Conservation (phyloP, 495 filamentous ascomycete species). For the Filosporella fistucella region DNA sequence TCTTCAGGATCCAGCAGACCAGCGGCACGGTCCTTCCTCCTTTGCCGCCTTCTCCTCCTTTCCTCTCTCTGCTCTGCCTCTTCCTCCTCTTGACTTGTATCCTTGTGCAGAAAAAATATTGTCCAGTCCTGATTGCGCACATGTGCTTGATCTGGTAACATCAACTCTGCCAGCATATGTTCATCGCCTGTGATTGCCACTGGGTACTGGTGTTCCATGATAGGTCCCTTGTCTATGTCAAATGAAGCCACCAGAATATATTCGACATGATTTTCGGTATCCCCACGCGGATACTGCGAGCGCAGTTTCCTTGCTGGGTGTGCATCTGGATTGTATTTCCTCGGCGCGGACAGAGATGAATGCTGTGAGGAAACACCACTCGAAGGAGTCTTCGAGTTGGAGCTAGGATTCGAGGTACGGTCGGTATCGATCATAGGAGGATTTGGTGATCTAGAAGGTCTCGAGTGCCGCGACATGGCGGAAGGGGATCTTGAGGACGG, state of each 20-base stretch:
- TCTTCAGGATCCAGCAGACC: constrained; percentile 49
- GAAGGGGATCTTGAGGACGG: constrained; percentile 49
- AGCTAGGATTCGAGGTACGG: constrained; percentile 47
- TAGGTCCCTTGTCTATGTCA: constrained; percentile 89
- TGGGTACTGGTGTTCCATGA: constrained; percentile 98
- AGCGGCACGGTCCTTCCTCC: constrained; percentile 42
- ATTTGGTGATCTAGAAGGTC: constrained; percentile 47
- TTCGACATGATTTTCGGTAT: constrained; percentile 87
- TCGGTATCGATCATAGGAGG: constrained; percentile 41
- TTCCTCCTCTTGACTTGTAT: constrained; percentile 74
- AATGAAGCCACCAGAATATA: constrained; percentile 99
- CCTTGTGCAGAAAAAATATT: constrained; percentile 97
- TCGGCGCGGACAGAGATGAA: constrained; percentile 45
- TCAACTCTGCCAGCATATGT: constrained; percentile 94
- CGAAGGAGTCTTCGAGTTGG: constrained; percentile 52
- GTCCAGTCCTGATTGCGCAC: constrained; percentile 97
- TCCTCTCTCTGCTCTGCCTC: constrained; percentile 55
- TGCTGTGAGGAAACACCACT: constrained; percentile 48
- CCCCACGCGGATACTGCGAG: constrained; percentile 82
- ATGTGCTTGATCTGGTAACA: constrained; percentile 97
- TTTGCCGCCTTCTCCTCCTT: constrained; percentile 36
- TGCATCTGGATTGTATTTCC: constrained; percentile 35
- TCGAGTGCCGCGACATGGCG: constrained; percentile 43
- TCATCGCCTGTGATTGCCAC: constrained; percentile 95
- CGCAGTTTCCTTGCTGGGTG: constrained; percentile 51